These are phyloP conservation scores for Pseudoturritis turrita DNA, from an alignment of 345 rosid species.

Conservation along the genomic window DNA sequence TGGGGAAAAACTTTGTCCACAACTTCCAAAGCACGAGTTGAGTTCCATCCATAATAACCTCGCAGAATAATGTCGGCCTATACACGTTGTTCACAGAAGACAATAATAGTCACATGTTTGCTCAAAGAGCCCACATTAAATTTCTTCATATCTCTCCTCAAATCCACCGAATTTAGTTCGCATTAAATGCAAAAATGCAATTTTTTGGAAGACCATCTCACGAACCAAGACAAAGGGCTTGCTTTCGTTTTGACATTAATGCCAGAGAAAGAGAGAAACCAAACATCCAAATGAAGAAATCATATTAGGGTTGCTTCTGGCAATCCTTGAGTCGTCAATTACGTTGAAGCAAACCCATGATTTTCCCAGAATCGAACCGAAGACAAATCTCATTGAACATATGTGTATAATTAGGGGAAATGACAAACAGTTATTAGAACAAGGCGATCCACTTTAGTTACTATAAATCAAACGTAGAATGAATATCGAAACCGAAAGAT, in stretches of 20 bases:
- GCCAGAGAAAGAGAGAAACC: not conserved
- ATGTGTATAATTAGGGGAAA: not conserved
- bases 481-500: not conserved
- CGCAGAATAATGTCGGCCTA: conserved; percentile 87
- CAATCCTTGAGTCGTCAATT: not conserved
- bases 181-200: conserved; percentile 17
- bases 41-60: conserved; percentile 95
- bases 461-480: not conserved
- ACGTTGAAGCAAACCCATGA: not conserved
- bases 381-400: not conserved
- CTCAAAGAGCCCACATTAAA: not conserved
- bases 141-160: not conserved
- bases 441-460: not conserved
- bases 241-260: not conserved
- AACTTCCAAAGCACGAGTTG: conserved; percentile 78
- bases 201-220: not conserved
- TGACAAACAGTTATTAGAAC: not conserved
- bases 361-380: not conserved
- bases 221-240: not conserved
- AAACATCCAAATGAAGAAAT: not conserved
- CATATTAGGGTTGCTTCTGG: not conserved
- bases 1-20: conserved; percentile 82
- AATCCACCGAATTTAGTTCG: not conserved
- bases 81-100: not conserved
- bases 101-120: not conserved